Conservation (phyloP, 2,329 filamentous ascomycete species). For the Colletotrichum viniferum region DNA sequence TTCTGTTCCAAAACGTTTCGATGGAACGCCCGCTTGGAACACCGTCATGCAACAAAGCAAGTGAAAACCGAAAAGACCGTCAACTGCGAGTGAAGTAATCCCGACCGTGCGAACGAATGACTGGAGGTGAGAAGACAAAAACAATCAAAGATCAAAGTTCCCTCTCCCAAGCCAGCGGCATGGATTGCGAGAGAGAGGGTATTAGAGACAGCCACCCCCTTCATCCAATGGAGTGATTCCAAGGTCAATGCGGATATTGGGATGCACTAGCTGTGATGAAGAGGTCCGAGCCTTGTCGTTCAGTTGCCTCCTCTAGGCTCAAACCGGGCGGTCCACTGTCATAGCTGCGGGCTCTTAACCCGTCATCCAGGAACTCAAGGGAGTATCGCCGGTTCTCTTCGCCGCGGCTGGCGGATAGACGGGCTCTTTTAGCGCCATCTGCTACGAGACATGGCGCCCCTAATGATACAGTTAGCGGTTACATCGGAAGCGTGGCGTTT, state of each 20-base stretch:
- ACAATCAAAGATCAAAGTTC: background rate
- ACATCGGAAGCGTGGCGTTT: background rate
- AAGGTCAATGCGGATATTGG: conserved; percentile 20
- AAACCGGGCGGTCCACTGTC: background rate
- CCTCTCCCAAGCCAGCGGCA: background rate
- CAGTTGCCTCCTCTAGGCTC: background rate
- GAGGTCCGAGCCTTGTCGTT: conserved; percentile 15
- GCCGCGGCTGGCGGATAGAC: background rate
- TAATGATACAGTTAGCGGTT: conserved; percentile 10
- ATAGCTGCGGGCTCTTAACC: background rate
- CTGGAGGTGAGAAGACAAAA: background rate
- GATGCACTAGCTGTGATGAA: conserved; percentile 18
- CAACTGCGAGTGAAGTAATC: background rate
- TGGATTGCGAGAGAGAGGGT: conserved; percentile 7
- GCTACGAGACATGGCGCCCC: conserved; percentile 2
- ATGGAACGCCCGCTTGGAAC: background rate
- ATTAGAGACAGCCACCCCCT: conserved; percentile 7
- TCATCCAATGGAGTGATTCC: background rate
- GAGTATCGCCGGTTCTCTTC: background rate
- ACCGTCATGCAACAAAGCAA: background rate
- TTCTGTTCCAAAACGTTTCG: background rate
- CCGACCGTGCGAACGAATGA: background rate
- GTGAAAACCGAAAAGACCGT: background rate
- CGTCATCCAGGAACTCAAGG: background rate
- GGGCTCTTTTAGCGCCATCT: background rate